Evolutionary conservation across 305 asterid genomes (phyloP), one percentile per base, ranked within the genome.

Genomic region (Rubia balearica): DNA sequence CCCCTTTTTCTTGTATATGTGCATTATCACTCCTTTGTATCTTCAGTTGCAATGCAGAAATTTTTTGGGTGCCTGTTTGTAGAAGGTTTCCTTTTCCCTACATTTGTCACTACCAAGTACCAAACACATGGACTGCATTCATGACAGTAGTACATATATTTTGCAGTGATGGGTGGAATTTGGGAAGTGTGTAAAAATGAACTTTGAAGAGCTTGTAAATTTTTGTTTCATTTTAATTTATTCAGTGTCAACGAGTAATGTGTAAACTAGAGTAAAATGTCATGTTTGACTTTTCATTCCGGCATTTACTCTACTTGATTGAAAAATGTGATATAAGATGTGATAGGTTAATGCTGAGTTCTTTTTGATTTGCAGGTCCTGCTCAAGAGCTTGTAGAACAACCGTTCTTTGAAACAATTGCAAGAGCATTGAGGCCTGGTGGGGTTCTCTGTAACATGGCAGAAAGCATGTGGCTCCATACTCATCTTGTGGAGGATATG

Each of bases 381-480:
- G 99, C 99, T 61, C 80, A 80, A 81, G 98, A 88, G 83, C 97
- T 91, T 60, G 95, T 94, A 74, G 98, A 94, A 77, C 90, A 75
- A 73, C 99, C 99, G 71, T 94, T 94, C 81, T 89, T 94, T 81
- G 85, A 88, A 81, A 87, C 83, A 72, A 83, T 89, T 55, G 90
- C 96, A 12, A 85, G 87, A 84, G 96, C 98, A 73, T 71, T 94
- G 73, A 87, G 85, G 81, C 92, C 98, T 27, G 99, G 98, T 8
- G 97, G 99, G 64, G 93, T 94, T 73, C 91, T 94, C 24, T 94
- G 99, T 82, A 91, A 91, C 79, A 91, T 91, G 98, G 95, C 98
- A 8, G 99, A 94, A 76, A 94, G 99, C 76, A 87, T 91, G 95
- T 94, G 99, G 99, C 96, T 94, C 74, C 99, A 94, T 68, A 87